Base-by-base conservation (phyloP, 108 stramenopile genomes). In the Pseudonitzschia delicatissima region DNA sequence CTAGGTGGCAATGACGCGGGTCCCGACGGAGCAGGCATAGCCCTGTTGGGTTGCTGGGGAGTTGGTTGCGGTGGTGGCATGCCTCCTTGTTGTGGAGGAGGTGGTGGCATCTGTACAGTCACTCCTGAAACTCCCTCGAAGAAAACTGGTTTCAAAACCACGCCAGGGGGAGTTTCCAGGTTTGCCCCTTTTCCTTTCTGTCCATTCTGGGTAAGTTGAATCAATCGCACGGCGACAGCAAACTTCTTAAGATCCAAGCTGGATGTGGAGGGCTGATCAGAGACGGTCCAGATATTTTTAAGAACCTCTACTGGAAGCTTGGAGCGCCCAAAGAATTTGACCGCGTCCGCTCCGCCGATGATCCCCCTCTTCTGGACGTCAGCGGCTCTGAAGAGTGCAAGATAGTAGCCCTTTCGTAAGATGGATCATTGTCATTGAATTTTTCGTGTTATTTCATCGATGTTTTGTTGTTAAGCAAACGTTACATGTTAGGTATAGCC, bases 141-240 rank as follows among this genome's bases (percentile, higher is more conserved):
- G 35, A 77, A 77, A 32, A 73, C 85, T 31, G 90, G 80, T 21
- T 79, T 57, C 52, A 90, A 36, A 26, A 20, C 44, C 23, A 75
- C 79, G 12, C 80, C 88, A 15, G 69, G 67, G n/a, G 76, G 62
- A 4, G 76, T 73, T 23, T 72, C 69, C 78, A 92, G 68, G 25
- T 50, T 68, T 18, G 80, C 17, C 57, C 87, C 94, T 47, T 77
- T 59, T 45, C 86, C 87, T 40, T 81, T 79, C 37, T 76, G 66
- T 39, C 89, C 90, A 79, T 90, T 92, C 62, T 95, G 94, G 36
- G 79, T 72, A 33, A 92, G 66, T 72, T 95, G 91, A 65, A 95
- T 95, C 57, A 92, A 66, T 27, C 94, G 69, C 4, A 95, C 69
- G 12, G 94, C 94, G 17, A 84, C 81, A 26, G 68, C 67, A 67